These are phyloP conservation scores for Lyophyllum atratum DNA, from an alignment of 768 basidiomycete species.

Conservation along the genomic window DNA sequence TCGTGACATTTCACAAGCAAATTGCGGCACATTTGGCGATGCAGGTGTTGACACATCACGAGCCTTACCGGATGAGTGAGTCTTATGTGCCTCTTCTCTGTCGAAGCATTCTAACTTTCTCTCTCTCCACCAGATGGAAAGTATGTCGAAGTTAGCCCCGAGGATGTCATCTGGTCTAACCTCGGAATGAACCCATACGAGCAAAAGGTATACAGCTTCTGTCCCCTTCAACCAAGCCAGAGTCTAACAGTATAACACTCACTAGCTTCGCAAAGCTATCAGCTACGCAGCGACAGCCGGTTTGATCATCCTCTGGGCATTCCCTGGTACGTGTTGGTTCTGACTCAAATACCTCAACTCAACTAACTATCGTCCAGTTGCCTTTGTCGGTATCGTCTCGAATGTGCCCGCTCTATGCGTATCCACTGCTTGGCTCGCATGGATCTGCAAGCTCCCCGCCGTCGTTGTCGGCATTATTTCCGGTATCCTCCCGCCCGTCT, in stretches of 20 bases:
- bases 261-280: conserved; percentile 52
- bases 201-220: conserved; percentile 44
- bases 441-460: conserved; percentile 75
- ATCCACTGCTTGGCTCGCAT: conserved; percentile 70
- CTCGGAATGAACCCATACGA: conserved; percentile 90
- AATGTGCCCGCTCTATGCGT: conserved; percentile 74
- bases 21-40: conserved; percentile 90
- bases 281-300: conserved; percentile 78
- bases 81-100: conserved; percentile 1
- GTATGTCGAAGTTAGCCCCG: conserved; percentile 81
- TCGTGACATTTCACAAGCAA: conserved; percentile 90
- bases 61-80: conserved; percentile 78
- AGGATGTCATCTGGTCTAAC: conserved; percentile 92
- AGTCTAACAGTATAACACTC: neutral
- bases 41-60: conserved; percentile 75
- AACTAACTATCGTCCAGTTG: conserved; percentile 42
- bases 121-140: conserved; percentile 40
- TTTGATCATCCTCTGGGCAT: conserved; percentile 84
- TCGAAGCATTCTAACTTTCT: neutral
- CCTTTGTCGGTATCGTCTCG: conserved; percentile 84
- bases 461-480: conserved; percentile 77
- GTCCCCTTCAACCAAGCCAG: neutral
- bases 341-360: neutral
- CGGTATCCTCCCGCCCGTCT: conserved; percentile 85
- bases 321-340: conserved; percentile 60